Evolutionary conservation across 441 rosid genomes (phyloP).

Genomic region (Pelargonium cotyledonis): DNA sequence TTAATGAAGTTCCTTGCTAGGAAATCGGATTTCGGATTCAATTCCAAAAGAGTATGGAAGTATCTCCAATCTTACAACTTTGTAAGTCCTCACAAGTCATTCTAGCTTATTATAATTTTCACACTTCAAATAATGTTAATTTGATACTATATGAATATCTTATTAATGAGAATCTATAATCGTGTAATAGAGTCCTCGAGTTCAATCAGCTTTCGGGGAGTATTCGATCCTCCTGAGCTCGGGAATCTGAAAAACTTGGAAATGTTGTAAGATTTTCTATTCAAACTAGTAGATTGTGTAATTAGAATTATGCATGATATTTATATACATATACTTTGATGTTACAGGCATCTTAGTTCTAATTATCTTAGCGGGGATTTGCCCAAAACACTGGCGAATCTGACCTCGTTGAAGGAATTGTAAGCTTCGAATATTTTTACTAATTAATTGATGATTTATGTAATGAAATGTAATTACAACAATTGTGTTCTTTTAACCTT

Average conservation of each 20-base stretch:
- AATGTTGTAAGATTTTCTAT: slow-evolving; percentile 30
- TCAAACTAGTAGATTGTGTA: not conserved
- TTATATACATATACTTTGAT: too few relatives aligned
- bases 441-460: not conserved
- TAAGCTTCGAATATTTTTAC: slow-evolving; percentile 2
- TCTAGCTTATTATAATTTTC: not conserved
- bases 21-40: slow-evolving; percentile 43
- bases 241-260: slow-evolving; percentile 32
- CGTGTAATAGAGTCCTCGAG: slow-evolving; percentile 31
- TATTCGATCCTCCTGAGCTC: slow-evolving; percentile 45
- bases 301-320: too few relatives aligned
- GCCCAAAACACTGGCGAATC: not conserved
- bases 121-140: not conserved
- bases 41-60: slow-evolving; percentile 53
- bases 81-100: slow-evolving; percentile 31
- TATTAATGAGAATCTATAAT: not conserved
- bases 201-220: slow-evolving; percentile 45
- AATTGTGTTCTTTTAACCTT: not conserved
- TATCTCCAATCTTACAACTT: slow-evolving; percentile 24
- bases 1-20: slow-evolving; percentile 12
- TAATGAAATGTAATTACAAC: not conserved
- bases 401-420: slow-evolving; percentile 1
- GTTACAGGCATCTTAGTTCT: not conserved
- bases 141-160: too few relatives aligned
- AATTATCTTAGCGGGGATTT: not conserved